Evolutionary conservation across 2,329 filamentous ascomycete species (phyloP).

Genomic region (Monosporascus sp.): DNA sequence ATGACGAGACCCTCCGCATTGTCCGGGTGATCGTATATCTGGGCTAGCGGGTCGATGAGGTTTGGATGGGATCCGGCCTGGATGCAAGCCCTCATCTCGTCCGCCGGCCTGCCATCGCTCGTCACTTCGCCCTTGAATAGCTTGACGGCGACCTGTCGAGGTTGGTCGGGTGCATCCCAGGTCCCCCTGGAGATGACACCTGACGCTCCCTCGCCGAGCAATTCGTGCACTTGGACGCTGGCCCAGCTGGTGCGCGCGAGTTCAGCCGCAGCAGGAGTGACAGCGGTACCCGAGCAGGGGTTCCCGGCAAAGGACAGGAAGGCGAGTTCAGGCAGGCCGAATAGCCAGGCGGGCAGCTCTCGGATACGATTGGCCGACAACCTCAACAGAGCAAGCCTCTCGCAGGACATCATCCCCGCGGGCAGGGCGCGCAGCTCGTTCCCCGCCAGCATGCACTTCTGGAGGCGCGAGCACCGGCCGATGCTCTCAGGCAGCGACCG

Average conservation of each 20-base stretch:
- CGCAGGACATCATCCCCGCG: slow-evolving; percentile 36
- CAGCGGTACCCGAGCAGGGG: slow-evolving; percentile 30
- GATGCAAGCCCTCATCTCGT: slow-evolving; percentile 44
- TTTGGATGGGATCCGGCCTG: slow-evolving; percentile 40
- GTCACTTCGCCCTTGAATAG: slow-evolving; percentile 43
- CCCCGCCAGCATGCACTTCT: slow-evolving; percentile 46
- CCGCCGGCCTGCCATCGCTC: slow-evolving; percentile 41
- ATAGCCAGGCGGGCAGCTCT: slow-evolving; percentile 37
- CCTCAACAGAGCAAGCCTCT: slow-evolving; percentile 37
- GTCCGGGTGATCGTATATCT: slow-evolving; percentile 35
- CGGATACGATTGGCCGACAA: slow-evolving; percentile 37
- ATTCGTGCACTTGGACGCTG: slow-evolving; percentile 33
- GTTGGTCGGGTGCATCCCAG: slow-evolving; percentile 25
- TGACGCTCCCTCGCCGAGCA: slow-evolving; percentile 41
- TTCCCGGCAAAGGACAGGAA: slow-evolving; percentile 45
- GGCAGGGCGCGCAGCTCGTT: slow-evolving; percentile 37
- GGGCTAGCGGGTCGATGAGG: slow-evolving; percentile 40
- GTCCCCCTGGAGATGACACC: slow-evolving; percentile 38
- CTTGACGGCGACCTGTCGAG: slow-evolving; percentile 40
- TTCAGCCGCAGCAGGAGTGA: slow-evolving; percentile 13
- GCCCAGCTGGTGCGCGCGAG: slow-evolving; percentile 36
- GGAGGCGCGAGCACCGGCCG: slow-evolving; percentile 35
- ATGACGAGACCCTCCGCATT: slow-evolving; percentile 37
- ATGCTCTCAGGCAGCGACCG: slow-evolving; percentile 34
- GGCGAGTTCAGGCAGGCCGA: slow-evolving; percentile 37